A percentile compares a stretch with the other conserved stretches of the same genome.
Conservation (phyloP, 345 rosid species). For the Fremontodendron californicum region DNA sequence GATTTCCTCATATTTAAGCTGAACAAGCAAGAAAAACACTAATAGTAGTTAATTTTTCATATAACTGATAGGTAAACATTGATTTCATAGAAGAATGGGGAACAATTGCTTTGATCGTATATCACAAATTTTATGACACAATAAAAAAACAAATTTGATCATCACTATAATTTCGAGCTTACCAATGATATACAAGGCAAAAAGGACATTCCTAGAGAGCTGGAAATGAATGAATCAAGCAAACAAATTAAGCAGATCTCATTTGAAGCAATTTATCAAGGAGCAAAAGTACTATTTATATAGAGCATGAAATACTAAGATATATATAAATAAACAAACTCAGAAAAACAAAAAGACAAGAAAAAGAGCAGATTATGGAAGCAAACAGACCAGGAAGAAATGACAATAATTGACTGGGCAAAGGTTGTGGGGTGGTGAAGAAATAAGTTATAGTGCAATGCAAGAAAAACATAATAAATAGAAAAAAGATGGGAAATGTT, state of each 20-base stretch:
- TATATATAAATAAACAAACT: neutral
- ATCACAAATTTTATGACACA: neutral
- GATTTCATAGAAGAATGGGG: neutral
- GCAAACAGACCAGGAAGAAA: neutral
- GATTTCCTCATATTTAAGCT: neutral
- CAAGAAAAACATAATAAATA: constrained; percentile 2
- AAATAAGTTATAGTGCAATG: constrained; percentile 2
- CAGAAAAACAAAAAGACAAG: neutral
- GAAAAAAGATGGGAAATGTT: neutral
- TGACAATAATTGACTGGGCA: neutral
- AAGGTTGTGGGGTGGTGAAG: neutral
- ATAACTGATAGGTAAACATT: neutral
- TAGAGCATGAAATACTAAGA: neutral
- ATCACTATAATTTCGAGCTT: neutral
- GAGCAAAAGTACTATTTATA: neutral
- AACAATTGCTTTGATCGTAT: too few species aligned
- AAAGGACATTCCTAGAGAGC: neutral
- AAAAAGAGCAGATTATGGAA: neutral
- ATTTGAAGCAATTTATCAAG: neutral
- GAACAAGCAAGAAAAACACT: neutral
- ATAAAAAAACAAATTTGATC: neutral
- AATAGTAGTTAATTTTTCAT: neutral
- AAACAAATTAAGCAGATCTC: neutral
- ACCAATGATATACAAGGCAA: neutral
- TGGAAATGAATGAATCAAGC: neutral